These are phyloP conservation scores for Neurospora intermedia DNA, from an alignment of 495 filamentous ascomycete species.

Conservation along the genomic window DNA sequence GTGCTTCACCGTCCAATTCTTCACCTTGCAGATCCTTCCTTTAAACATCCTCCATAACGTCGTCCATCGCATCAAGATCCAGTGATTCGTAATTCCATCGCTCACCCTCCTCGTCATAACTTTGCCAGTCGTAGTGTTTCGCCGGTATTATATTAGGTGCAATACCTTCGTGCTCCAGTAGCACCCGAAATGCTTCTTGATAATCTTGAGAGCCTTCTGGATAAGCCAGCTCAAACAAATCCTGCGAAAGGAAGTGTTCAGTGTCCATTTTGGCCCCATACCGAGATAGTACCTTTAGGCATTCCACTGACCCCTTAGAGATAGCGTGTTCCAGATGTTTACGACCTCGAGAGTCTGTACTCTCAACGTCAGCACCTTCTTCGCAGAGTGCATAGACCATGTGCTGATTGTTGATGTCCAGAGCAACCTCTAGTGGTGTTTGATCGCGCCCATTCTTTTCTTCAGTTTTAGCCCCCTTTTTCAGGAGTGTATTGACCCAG, in stretches of 20 bases:
- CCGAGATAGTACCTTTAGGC: neutral
- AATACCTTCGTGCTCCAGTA: neutral
- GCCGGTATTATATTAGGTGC: neutral
- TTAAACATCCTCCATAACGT: too few relatives aligned
- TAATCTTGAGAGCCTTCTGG: neutral
- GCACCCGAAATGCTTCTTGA: neutral
- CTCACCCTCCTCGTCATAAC: too few relatives aligned
- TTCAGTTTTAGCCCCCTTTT: neutral
- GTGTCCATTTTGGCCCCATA: neutral
- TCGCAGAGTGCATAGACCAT: neutral
- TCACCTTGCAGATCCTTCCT: too few relatives aligned
- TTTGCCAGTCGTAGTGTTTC: neutral
- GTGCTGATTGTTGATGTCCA: accelerated
- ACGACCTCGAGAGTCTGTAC: neutral
- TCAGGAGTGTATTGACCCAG: too few relatives aligned
- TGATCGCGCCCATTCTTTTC: neutral
- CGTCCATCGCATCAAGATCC: too few relatives aligned
- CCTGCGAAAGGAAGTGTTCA: neutral
- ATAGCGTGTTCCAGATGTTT: neutral
- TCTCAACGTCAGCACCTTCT: neutral
- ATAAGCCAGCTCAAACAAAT: neutral
- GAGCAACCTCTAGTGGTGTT: neutral
- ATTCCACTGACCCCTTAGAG: neutral
- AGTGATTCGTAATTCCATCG: too few relatives aligned
- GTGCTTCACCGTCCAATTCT: too few relatives aligned